Evolutionary conservation across 768 basidiomycete genomes (phyloP).

Genomic region (Auricularia sp.): DNA sequence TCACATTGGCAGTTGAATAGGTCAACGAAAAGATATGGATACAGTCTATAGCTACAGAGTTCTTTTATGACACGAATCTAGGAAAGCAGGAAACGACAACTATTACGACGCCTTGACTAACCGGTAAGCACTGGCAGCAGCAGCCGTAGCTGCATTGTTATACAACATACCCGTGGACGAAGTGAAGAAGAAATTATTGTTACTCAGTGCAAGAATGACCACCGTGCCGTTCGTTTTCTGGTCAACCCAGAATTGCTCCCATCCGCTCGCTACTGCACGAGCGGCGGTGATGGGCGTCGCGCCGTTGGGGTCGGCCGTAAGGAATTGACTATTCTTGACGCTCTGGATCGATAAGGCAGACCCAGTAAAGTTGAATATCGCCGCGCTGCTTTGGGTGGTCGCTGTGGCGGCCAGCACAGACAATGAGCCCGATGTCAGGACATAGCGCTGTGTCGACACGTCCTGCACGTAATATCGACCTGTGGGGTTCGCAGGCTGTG

Average conservation of each 20-base stretch:
- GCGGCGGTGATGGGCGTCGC: constrained; percentile 20
- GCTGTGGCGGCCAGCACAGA: constrained; percentile 20
- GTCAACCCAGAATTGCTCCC: constrained; percentile 23
- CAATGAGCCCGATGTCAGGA: constrained; percentile 13
- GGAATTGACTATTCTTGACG: constrained; percentile 18
- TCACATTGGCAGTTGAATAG: too few species aligned
- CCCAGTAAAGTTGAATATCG: constrained; percentile 20
- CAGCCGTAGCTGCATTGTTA: not conserved
- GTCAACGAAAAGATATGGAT: too few species aligned
- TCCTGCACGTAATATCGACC: constrained; percentile 24
- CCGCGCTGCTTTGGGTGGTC: constrained; percentile 14
- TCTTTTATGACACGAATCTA: not conserved
- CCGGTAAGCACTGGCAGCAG: not conserved
- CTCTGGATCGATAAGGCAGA: constrained; percentile 23
- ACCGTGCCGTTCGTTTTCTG: constrained; percentile 17
- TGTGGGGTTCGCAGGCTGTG: constrained; percentile 16
- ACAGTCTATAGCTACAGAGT: too few species aligned
- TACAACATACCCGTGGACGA: not conserved
- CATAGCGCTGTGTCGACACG: constrained; percentile 15
- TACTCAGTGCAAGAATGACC: not conserved
- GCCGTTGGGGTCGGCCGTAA: constrained; percentile 24
- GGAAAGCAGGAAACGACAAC: not conserved
- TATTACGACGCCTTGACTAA: not conserved
- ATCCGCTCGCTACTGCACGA: constrained; percentile 18
- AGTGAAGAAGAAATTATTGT: not conserved